Conservation (phyloP, 2,329 filamentous ascomycete genomes). For the Aureobasidium sp. region DNA sequence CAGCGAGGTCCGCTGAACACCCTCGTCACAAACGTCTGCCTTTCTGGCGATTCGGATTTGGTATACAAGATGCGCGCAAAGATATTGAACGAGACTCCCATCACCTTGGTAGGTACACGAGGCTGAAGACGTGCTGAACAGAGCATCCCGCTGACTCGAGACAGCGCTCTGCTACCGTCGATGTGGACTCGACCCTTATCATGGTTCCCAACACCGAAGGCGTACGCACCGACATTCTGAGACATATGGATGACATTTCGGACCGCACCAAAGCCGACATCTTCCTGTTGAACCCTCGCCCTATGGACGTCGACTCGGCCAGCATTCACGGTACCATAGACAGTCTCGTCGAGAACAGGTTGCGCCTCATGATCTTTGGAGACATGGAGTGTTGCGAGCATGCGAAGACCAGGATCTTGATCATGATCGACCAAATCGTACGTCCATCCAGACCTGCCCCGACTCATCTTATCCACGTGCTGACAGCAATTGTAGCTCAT, state of each 20-base stretch:
- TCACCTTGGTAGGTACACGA: slow-evolving; percentile 66
- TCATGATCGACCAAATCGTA: slow-evolving; percentile 95
- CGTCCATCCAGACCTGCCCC: slow-evolving; percentile 24
- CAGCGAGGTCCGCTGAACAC: slow-evolving; percentile 41
- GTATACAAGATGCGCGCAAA: slow-evolving; percentile 85
- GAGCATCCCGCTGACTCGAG: slow-evolving; percentile 20
- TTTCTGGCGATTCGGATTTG: slow-evolving; percentile 77
- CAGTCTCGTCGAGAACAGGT: slow-evolving; percentile 75
- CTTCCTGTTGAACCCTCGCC: slow-evolving; percentile 83
- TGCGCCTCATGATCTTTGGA: slow-evolving; percentile 88
- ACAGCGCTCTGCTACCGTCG: slow-evolving; percentile 85
- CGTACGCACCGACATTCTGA: slow-evolving; percentile 66
- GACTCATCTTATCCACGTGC: slow-evolving; percentile 14
- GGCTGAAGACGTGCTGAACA: not conserved
- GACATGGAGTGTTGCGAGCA: slow-evolving; percentile 94
- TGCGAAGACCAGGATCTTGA: slow-evolving; percentile 89
- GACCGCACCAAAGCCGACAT: slow-evolving; percentile 90
- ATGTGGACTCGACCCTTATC: slow-evolving; percentile 85
- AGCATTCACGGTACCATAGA: slow-evolving; percentile 70
- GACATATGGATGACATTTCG: slow-evolving; percentile 80
- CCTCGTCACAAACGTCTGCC: slow-evolving; percentile 71
- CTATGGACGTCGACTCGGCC: slow-evolving; percentile 64
- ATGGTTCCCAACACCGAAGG: slow-evolving; percentile 62
- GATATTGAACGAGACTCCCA: slow-evolving; percentile 84
- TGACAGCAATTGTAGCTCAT: slow-evolving; percentile 46